Base-by-base conservation (phyloP, 2,329 filamentous ascomycete species). In the Microdochium bolleyi region DNA sequence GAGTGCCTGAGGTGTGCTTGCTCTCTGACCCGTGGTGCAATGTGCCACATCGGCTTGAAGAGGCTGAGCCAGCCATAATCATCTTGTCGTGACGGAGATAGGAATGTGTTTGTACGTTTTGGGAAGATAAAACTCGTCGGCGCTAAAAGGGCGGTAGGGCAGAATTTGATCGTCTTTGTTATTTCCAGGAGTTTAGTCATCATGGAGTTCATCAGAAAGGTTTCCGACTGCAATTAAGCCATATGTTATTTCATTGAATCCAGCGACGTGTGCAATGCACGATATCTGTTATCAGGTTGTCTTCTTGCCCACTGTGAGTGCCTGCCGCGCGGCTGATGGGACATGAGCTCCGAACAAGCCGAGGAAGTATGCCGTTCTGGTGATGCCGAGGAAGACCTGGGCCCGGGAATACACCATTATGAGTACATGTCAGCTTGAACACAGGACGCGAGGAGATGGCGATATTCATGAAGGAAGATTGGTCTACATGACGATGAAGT, bases 311-410 rank as follows among this genome's bases (percentile, higher is more conserved):
- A 11, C 27, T 5, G 27, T 30, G 5, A 30, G 5, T 30, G 27
- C 11, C 27, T 30, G 27, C 11, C 27, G 27, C 5, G 51, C 51
- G 16, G 41, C 21, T 3, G 52, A 48, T 37, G 52, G 50, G 14
- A 27, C 34, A 30, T 62, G 58, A 14, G 60, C 56, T 5, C 66
- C 65, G 24, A 68, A 68, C n/a, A 65, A 51, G 11, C 66, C 66
- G 8, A 67, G 54, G 16, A 68, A 58, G 52, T 65, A 67, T 2
- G 58, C 58, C 13, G 63, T 62, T 19, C 66, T 59, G 7, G 62
- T 67, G 24, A 65, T 49, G 41, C 61, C 66, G n/a, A 68, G 58
- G 44, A 68, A 62, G 2, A 54, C 49, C 66, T 68, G 49, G 49
- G 37, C 8, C 27, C 27, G 27, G 27, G 27, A 30, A 30, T 30